These are phyloP conservation scores for Ceratocystiopsis brevicomis DNA, from an alignment of 2,329 filamentous ascomycete genomes.

Conservation along the genomic window DNA sequence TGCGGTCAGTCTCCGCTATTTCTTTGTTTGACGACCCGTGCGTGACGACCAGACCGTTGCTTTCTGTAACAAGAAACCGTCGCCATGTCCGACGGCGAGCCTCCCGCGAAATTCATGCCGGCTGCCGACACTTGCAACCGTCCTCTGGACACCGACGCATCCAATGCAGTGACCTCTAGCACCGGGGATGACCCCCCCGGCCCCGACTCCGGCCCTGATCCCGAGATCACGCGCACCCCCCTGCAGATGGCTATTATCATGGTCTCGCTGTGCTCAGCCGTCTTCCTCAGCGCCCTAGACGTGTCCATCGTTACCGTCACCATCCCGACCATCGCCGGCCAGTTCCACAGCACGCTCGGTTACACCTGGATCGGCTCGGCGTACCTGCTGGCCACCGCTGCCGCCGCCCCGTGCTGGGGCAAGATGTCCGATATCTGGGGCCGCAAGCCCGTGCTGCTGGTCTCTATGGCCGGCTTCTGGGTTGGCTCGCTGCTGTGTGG, in stretches of 20 bases:
- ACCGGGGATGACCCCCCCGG: too few relatives aligned
- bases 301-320: conserved; percentile 42
- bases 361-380: conserved; percentile 65
- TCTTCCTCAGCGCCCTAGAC: conserved; percentile 29
- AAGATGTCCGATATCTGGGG: conserved; percentile 40
- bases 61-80: too few relatives aligned
- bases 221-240: conserved; percentile 9
- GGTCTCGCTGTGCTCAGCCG: conserved; percentile 19
- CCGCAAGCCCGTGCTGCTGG: conserved; percentile 31
- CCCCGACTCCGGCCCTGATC: too few relatives aligned
- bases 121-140: too few relatives aligned
- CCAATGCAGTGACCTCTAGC: too few relatives aligned
- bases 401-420: conserved; percentile 52
- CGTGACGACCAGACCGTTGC: too few relatives aligned
- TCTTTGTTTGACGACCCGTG: too few relatives aligned
- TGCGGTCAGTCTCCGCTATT: too few relatives aligned
- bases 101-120: too few relatives aligned
- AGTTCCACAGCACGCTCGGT: conserved; percentile 42
- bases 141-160: too few relatives aligned
- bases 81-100: too few relatives aligned
- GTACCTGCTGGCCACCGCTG: conserved; percentile 51
- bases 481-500: conserved; percentile 30
- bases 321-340: conserved; percentile 37
- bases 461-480: conserved; percentile 29
- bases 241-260: conserved; percentile 19